Base-by-base conservation (phyloP, 169 alveolate species). In the Sarcocystis neurona region DNA sequence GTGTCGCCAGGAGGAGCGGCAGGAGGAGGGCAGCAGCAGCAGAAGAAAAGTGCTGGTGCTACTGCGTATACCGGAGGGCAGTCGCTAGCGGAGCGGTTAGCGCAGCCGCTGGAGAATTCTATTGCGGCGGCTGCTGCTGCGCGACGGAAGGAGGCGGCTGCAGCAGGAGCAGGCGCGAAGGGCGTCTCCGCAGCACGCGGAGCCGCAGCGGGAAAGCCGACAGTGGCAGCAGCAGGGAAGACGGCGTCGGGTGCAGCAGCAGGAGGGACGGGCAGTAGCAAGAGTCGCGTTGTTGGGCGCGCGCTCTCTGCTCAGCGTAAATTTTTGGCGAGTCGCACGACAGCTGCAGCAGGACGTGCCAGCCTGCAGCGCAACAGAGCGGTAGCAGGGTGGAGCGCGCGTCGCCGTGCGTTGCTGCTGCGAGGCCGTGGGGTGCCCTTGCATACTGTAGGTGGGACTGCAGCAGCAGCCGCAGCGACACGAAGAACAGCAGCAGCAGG, bases 141-240 rank as follows among this genome's bases (percentile, higher is more conserved):
- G 20, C 46, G 60, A 6, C 18, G 58, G 23, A 37, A 43, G 34
- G 23, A 37, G 34, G 1, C 53, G 56, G 60, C 74, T 27, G 75
- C 87, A 50, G 87, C 78, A 34, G 84, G 68, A 50, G 50, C 79
- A 80, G 88, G 78, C 53, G 53, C 37, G 37, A 58, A 50, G 86
- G 72, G 30, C 46, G 48, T 15, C 10, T 30, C 70, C n/a, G 70
- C 44, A 47, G 70, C 85, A 60, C 63, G 63, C 10, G 10, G 63
- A 20, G n/a, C n/a, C n/a, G n/a, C n/a, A n/a, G n/a, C n/a, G n/a
- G n/a, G n/a, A n/a, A n/a, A n/a, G n/a, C n/a, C n/a, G n/a, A n/a
- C n/a, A n/a, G n/a, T n/a, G n/a, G n/a, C n/a, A n/a, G n/a, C n/a
- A n/a, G n/a, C n/a, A n/a, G n/a, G n/a, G n/a, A n/a, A n/a, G n/a